Conservation (phyloP, 768 basidiomycete genomes). For the Leccinum arenicola region DNA sequence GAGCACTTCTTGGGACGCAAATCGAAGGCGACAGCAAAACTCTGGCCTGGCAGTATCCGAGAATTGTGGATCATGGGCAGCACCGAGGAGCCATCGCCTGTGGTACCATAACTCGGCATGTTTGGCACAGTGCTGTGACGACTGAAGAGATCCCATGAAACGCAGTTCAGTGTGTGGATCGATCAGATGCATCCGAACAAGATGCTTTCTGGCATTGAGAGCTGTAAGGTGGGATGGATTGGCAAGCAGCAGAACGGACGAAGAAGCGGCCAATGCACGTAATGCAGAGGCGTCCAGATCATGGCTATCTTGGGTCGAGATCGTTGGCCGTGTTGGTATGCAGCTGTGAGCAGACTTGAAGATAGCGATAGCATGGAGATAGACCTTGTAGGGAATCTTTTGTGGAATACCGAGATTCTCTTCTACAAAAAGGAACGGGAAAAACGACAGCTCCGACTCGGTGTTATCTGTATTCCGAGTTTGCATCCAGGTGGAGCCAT, state of each 20-base stretch:
- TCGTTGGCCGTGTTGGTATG: neutral
- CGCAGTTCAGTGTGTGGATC: slow-evolving; percentile 46
- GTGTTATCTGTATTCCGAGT: slow-evolving; percentile 4
- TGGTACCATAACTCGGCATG: slow-evolving; percentile 70
- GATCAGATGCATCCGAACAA: slow-evolving; percentile 40
- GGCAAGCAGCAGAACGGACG: slow-evolving; percentile 53
- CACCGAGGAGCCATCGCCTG: slow-evolving; percentile 58
- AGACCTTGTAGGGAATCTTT: slow-evolving; percentile 52
- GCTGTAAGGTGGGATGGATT: slow-evolving; percentile 73
- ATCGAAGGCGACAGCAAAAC: slow-evolving; percentile 4
- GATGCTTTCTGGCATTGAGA: slow-evolving; percentile 55
- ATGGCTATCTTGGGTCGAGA: neutral
- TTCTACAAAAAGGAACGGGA: slow-evolving; percentile 56
- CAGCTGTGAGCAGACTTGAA: slow-evolving; percentile 31
- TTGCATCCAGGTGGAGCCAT: slow-evolving; percentile 43
- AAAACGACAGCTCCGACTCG: slow-evolving; percentile 18
- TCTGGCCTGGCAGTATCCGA: neutral
- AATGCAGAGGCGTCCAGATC: slow-evolving; percentile 6
- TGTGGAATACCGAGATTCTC: slow-evolving; percentile 65
- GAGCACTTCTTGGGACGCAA: slow-evolving; percentile 35
- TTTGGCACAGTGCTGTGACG: slow-evolving; percentile 56
- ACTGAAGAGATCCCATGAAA: slow-evolving; percentile 46
- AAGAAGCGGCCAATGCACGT: slow-evolving; percentile 30
- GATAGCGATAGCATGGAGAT: slow-evolving; percentile 40
- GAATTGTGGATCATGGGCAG: slow-evolving; percentile 26